Conservation (phyloP, 2,329 filamentous ascomycete species). For the Cercospora sp. region DNA sequence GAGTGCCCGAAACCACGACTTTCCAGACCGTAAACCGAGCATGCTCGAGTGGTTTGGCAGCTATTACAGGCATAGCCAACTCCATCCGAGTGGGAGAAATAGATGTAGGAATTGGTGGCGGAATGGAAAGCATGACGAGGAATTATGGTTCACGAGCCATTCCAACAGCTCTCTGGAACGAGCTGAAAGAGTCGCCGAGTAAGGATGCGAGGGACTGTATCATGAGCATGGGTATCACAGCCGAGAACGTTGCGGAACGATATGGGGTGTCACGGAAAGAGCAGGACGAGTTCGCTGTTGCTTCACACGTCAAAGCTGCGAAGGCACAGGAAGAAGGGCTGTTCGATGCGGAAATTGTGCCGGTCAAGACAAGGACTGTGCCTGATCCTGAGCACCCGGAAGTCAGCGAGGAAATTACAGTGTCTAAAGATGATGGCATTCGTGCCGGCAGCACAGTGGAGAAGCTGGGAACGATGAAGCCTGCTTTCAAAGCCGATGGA, state of each 20-base stretch:
- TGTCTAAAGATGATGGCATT: constrained; percentile 81
- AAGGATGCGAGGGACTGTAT: constrained; percentile 80
- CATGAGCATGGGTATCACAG: constrained; percentile 91
- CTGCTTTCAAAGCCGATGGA: constrained; percentile 76
- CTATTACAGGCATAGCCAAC: constrained; percentile 72
- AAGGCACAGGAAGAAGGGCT: constrained; percentile 66
- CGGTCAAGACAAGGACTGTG: constrained; percentile 70
- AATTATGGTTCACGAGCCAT: constrained; percentile 89
- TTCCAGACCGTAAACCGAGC: constrained; percentile 89
- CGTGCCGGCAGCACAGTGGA: constrained; percentile 67
- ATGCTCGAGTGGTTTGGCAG: constrained; percentile 75
- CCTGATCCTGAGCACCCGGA: constrained; percentile 60
- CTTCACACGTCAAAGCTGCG: constrained; percentile 72
- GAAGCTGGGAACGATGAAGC: constrained; percentile 76
- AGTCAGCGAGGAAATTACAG: constrained; percentile 60
- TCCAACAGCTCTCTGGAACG: constrained; percentile 76
- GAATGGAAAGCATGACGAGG: constrained; percentile 94
- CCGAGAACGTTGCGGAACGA: constrained; percentile 80
- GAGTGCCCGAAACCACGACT: constrained; percentile 69
- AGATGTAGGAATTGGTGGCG: constrained; percentile 74
- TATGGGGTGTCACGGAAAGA: constrained; percentile 73
- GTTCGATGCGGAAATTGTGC: constrained; percentile 78
- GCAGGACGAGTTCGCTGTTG: constrained; percentile 79
- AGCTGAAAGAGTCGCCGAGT: constrained; percentile 62
- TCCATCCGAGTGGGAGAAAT: constrained; percentile 74